Conservation (phyloP, 352 stramenopile species). For the Plasmopara halstedii region DNA sequence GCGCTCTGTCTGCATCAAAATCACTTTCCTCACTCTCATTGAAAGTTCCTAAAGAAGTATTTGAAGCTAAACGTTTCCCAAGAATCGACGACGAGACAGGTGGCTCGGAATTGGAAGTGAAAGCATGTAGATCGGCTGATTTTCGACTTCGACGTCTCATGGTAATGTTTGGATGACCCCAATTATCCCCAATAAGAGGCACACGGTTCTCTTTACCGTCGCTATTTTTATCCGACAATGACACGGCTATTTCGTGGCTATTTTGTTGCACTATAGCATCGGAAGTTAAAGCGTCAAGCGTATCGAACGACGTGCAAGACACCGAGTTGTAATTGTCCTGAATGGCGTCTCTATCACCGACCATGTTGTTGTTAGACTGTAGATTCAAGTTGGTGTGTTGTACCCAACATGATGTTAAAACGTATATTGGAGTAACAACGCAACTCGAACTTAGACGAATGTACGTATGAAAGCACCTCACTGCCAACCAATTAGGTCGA, state of each 20-base stretch:
- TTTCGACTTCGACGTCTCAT: slow-evolving; percentile 4
- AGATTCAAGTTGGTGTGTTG: not conserved
- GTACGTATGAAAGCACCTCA: no score
- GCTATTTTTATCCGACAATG: slow-evolving; percentile 1
- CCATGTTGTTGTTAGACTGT: slow-evolving; percentile 6
- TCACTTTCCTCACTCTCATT: slow-evolving; percentile 1
- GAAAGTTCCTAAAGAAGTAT: slow-evolving; percentile 2
- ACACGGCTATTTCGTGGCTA: slow-evolving; percentile 7
- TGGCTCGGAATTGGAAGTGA: not conserved
- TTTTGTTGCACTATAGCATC: slow-evolving; percentile 1
- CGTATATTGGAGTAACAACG: not conserved
- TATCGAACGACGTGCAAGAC: slow-evolving; percentile 15
- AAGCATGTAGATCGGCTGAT: slow-evolving; percentile 1
- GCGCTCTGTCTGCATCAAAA: not conserved
- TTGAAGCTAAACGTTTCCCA: slow-evolving; percentile 12
- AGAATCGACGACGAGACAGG: slow-evolving; percentile 9
- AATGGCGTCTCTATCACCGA: slow-evolving; percentile 5
- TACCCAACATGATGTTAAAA: not conserved
- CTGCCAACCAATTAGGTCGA: slow-evolving; percentile 26
- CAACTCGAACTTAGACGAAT: slow-evolving; percentile 20
- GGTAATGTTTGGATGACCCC: slow-evolving; percentile 13
- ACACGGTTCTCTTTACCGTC: slow-evolving; percentile 26
- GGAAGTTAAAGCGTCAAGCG: slow-evolving; percentile 8
- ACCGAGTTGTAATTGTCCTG: slow-evolving; percentile 19
- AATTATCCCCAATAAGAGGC: slow-evolving; percentile 2